Evolutionary conservation across 2,329 filamentous ascomycete genomes (phyloP), one percentile per base, ranked within the genome.

Genomic region (Colletotrichum echinochloae): DNA sequence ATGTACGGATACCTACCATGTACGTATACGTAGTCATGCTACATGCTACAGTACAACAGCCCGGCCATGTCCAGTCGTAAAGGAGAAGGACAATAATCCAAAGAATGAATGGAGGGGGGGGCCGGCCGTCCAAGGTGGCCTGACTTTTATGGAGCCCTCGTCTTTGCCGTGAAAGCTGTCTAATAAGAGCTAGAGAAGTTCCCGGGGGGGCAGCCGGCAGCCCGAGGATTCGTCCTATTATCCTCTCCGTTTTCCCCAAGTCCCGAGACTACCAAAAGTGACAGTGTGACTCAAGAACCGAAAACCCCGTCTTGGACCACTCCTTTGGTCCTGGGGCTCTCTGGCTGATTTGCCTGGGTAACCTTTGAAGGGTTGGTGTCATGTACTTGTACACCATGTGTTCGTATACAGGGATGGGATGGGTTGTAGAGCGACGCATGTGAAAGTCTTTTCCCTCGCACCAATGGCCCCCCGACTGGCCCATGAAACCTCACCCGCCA

Each of bases 81-180:
- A 46, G 20, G 20, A n/a, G 59, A 62, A 57, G 57, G 57, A 62
- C 39, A 52, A 63, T 57, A n/a, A n/a, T 67, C 67, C n/a, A n/a
- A 46, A 59, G 64, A 57, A 65, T 35, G 46, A 64, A 63, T 68
- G 68, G 44, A 5, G 44, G 8, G 4, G 30, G 30, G 66, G 49
- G 46, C 44, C 52, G 64, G 52, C 52, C n/a, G 52, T 39, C 52
- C 12, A 56, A 70, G 68, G 59, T 71, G 68, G 68, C 68, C 57
- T 71, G 68, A 71, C 68, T 71, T 63, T 71, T 71, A 63, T 71
- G 68, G 68, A 39, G 52, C 56, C 60, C 49, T 28, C 37, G 39
- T 41, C 48, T 33, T 55, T 35, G 28, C 51, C 51, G 59, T 33
- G 16, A 39, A 20, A 59, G 51, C 26, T 49, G 66, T 51, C 57